phyloP scores from a whole-genome alignment of 1,139 yeast genomes.

The Yamadazyma sp. region DNA sequence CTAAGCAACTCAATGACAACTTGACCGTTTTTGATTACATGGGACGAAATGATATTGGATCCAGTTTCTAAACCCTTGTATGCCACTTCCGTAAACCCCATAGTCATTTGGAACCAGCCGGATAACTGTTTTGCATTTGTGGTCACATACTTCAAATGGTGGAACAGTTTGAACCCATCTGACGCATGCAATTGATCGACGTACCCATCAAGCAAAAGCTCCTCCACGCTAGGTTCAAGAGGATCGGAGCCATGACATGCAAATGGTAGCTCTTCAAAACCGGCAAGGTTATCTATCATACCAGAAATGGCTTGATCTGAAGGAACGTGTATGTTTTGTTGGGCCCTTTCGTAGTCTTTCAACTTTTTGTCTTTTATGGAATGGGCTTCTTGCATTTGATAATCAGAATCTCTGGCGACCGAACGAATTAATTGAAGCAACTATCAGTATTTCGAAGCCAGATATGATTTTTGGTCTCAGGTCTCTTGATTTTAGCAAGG shows the following conservation, averaged over 20 bases:
- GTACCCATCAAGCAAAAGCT: constrained; percentile 26
- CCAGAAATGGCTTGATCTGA: background rate
- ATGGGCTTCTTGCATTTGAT: background rate
- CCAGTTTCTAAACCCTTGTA: constrained; percentile 70
- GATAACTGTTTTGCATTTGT: constrained; percentile 72
- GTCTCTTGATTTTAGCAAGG: too few species aligned
- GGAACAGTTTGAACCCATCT: constrained; percentile 37
- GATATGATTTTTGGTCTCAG: background rate
- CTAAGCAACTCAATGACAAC: constrained; percentile 50
- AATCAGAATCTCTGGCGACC: constrained; percentile 2
- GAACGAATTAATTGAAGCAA: background rate
- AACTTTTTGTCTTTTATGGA: constrained; percentile 2
- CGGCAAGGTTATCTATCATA: background rate
- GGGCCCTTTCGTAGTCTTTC: constrained; percentile 1
- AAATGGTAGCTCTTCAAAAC: constrained; percentile 21
- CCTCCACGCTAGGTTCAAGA: constrained; percentile 17
- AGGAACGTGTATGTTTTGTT: background rate
- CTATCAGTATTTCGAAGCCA: background rate
- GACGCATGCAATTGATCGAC: constrained; percentile 20
- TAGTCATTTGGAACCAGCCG: constrained; percentile 47
- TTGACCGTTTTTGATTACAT: constrained; percentile 61
- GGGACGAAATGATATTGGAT: constrained; percentile 53
- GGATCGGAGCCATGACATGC: constrained; percentile 22
- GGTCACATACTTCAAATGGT: constrained; percentile 30
- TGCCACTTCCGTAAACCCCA: constrained; percentile 68